A percentile compares a stretch with the other conserved stretches of the same genome.
phyloP scores from a whole-genome alignment of 73 alveolate genomes.

The Urostyla sp. region DNA sequence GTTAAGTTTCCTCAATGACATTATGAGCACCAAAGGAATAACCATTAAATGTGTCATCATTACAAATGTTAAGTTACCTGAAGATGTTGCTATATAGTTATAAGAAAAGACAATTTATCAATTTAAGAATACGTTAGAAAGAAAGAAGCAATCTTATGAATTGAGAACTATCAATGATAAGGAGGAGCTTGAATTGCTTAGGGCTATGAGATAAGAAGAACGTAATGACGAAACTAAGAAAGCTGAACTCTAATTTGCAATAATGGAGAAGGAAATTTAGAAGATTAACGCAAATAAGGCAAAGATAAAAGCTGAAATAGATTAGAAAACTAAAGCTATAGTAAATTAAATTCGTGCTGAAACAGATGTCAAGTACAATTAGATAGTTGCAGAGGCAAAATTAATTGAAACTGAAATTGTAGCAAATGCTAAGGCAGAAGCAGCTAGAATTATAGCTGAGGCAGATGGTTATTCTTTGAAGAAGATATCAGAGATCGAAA shows the following conservation, averaged over 20 bases:
- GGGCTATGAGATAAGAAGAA: conserved; percentile 53
- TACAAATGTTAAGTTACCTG: conserved; percentile 61
- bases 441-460: conserved; percentile 56
- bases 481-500: conserved; percentile 50
- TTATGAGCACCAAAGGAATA: conserved; percentile 60
- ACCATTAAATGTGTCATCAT: conserved; percentile 58
- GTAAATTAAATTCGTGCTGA: conserved; percentile 61
- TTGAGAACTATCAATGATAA: conserved; percentile 68
- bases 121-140: conserved; percentile 68
- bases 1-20: conserved; percentile 7
- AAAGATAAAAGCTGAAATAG: conserved; percentile 59
- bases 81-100: conserved; percentile 61
- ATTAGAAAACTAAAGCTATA: conserved; percentile 56
- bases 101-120: conserved; percentile 69
- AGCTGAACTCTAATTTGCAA: conserved; percentile 60
- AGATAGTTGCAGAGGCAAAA: conserved; percentile 66
- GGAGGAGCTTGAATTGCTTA: conserved; percentile 53
- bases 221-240: conserved; percentile 58
- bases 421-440: conserved; percentile 68
- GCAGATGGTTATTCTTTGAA: conserved; percentile 65
- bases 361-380: conserved; percentile 60
- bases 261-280: conserved; percentile 47
- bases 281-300: conserved; percentile 61
- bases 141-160: conserved; percentile 74
- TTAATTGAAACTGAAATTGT: conserved; percentile 58